A percentile compares a stretch with the other conserved stretches of the same genome.
Evolutionary conservation across 805 yeast genomes (phyloP).

Genomic region (Candida krabiensis): DNA sequence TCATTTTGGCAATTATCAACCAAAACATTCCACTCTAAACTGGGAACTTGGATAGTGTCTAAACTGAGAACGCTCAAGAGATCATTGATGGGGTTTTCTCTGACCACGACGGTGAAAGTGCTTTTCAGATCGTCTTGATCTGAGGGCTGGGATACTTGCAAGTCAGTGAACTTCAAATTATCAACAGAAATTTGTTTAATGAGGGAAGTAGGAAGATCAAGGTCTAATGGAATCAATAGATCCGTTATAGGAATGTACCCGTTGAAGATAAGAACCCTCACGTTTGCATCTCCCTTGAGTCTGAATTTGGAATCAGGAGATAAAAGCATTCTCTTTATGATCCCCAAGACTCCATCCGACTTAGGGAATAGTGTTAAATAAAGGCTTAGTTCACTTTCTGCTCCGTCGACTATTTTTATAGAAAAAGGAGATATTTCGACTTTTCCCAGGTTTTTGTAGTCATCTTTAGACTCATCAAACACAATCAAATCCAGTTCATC

Average conservation of each 20-base stretch:
- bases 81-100: constrained; percentile 17
- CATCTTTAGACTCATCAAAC: constrained; percentile 23
- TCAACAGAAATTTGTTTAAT: constrained; percentile 21
- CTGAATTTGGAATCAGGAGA: constrained; percentile 33
- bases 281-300: constrained; percentile 35
- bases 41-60: constrained; percentile 31
- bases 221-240: constrained; percentile 32
- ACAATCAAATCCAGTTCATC: constrained; percentile 32
- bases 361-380: constrained; percentile 35
- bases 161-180: constrained; percentile 24
- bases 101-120: constrained; percentile 16
- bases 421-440: constrained; percentile 34
- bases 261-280: constrained; percentile 32
- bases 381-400: constrained; percentile 27
- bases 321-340: constrained; percentile 32
- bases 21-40: constrained; percentile 35
- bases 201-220: constrained; percentile 27
- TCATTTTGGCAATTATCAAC: constrained; percentile 37
- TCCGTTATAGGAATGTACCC: constrained; percentile 35
- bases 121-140: constrained; percentile 26
- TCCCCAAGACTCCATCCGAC: constrained; percentile 30
- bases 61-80: constrained; percentile 9
- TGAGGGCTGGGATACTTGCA: constrained; percentile 25
- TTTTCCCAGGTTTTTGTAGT: constrained; percentile 31
- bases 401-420: constrained; percentile 31